Evolutionary conservation across 2,329 filamentous ascomycete species (phyloP), one percentile per base, ranked within the genome.

Genomic region (Penicillium sp.): DNA sequence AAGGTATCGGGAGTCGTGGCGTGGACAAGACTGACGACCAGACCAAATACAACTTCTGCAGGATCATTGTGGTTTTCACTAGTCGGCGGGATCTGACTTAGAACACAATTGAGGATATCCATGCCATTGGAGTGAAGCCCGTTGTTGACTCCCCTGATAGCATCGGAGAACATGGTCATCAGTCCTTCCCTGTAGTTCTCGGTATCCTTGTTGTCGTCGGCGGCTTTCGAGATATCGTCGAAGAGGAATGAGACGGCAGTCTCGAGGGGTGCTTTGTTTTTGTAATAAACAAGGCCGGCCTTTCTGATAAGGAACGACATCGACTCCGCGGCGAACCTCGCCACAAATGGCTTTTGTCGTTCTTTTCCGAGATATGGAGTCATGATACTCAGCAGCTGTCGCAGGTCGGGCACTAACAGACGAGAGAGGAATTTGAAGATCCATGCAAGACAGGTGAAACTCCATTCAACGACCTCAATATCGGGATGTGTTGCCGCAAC

Each of bases 361-460:
- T 87, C 82, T 73, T 89, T 93, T 62, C 93, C 94, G 31, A 99
- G 83, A 52, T 97, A 82, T 3, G 92, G 89, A 0, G 89, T 84
- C 79, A 99, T 86, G 52, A 94, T 85, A 69, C 91, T 85, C 71
- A 91, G 93, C 2, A 96, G 88, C 47, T 93, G 91, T 61, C 90
- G 83, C 61, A 99, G 77, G 70, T 99, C 90, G 4, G 91, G 89
- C 0, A 94, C 89, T 23, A 99, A 77, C 0, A 97, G 83, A 62
- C 91, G 87, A 2, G 92, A 96, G 6, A 99, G 84, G 70, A 97
- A 97, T 73, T 99, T 99, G 84, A 99, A 97, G 41, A 97, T 81
- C 81, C 96, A 99, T 45, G 94, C 92, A 55, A 99, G 81, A 66
- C 91, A 93, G 13, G 89, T 91, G 77, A 99, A 99, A 50, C 91